A percentile compares a stretch with the other conserved stretches of the same genome.
phyloP scores from a whole-genome alignment of 2,329 filamentous ascomycete species.

The Aspergillus ustus region DNA sequence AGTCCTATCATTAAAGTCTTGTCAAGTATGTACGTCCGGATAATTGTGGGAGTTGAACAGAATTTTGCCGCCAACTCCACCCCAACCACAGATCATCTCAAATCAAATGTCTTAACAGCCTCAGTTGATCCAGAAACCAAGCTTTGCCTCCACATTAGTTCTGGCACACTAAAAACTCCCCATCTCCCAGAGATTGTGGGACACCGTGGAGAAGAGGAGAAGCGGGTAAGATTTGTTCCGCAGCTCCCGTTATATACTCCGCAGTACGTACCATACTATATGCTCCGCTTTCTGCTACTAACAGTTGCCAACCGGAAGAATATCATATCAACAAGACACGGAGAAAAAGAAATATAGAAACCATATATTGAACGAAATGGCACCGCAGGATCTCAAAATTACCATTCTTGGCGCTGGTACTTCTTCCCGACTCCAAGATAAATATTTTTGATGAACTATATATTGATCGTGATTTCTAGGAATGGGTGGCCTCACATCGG shows the following conservation, averaged over 20 bases:
- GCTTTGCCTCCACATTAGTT: slow-evolving; percentile 1
- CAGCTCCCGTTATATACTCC: neutral
- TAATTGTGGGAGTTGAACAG: neutral
- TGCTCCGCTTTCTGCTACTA: neutral
- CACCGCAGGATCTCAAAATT: slow-evolving; percentile 45
- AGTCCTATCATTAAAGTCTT: neutral
- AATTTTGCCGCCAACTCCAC: slow-evolving; percentile 3
- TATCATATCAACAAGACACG: no score
- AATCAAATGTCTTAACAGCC: neutral
- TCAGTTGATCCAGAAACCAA: neutral
- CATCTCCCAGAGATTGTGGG: slow-evolving; percentile 17
- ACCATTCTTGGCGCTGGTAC: slow-evolving; percentile 54
- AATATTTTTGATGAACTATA: neutral
- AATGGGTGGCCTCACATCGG: slow-evolving; percentile 77
- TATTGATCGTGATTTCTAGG: slow-evolving; percentile 37
- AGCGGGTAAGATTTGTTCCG: slow-evolving; percentile 22
- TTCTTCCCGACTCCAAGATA: neutral
- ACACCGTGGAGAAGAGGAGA: slow-evolving; percentile 19
- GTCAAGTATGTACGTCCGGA: neutral
- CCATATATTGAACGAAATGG: slow-evolving; percentile 26
- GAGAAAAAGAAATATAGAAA: neutral
- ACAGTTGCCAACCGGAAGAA: no score
- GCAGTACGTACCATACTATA: neutral
- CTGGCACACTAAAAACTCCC: neutral
- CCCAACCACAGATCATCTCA: neutral